phyloP scores from a whole-genome alignment of 495 filamentous ascomycete genomes.

The Lasiosphaeriaceae sp. region DNA sequence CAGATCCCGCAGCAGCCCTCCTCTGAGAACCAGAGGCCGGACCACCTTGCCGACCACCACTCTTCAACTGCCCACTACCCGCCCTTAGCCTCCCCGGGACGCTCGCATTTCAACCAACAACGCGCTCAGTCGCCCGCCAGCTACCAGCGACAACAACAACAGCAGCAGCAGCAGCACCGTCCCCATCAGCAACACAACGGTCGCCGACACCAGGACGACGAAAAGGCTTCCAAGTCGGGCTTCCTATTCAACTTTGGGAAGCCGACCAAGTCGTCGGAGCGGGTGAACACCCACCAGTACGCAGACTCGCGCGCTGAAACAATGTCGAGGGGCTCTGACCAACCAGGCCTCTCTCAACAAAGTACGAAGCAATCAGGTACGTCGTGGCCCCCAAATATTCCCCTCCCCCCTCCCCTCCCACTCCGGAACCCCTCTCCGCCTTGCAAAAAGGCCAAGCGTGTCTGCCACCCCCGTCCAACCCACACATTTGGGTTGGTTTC shows the following conservation, averaged over 20 bases:
- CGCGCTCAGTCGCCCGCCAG: conserved; percentile 9
- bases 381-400: conserved; percentile 11
- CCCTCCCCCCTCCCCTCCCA: neutral
- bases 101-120: conserved; percentile 4
- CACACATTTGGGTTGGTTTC: conserved; percentile 8
- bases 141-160: neutral
- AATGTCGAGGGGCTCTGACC: conserved; percentile 42
- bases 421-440: neutral
- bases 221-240: conserved; percentile 34
- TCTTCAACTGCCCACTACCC: conserved; percentile 2
- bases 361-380: conserved; percentile 45
- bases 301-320: conserved; percentile 35
- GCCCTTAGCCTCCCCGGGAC: conserved; percentile 1
- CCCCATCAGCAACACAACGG: conserved; percentile 21
- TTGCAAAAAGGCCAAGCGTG: neutral
- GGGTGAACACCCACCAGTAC: conserved; percentile 32
- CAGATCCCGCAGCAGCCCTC: conserved; percentile 7
- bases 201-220: conserved; percentile 28
- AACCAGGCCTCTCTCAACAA: conserved; percentile 37
- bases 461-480: neutral
- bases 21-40: no score
- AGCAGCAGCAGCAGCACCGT: neutral
- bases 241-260: conserved; percentile 48
- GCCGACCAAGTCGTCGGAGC: conserved; percentile 34
- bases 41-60: no score